Base-by-base conservation (phyloP, 2,329 filamentous ascomycete species). In the Aspergillus neotritici region DNA sequence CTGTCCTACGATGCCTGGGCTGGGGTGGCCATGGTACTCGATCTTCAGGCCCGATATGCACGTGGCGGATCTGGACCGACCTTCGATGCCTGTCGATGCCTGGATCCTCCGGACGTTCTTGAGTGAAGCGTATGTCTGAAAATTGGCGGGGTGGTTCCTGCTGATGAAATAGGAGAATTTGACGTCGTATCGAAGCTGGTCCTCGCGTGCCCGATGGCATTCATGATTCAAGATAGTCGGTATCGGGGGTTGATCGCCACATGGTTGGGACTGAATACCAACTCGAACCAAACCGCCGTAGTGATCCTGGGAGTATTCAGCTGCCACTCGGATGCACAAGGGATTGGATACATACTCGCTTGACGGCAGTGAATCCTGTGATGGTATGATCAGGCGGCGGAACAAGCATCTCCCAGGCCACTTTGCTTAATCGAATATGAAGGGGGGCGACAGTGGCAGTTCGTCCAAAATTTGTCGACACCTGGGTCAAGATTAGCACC, bases 71-170 rank as follows among this genome's bases (percentile, higher is more conserved):
- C 44, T 45, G 7, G 39, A 48, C 34, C 31, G 31, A 11, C 34
- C 38, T 13, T 14, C 13, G 15, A 34, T 33, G 15, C 48, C 42
- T 8, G 14, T 31, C 11, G 48, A 50, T 21, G 34, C 45, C 31
- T 29, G 17, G 10, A 48, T 44, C n/a, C 15, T 45, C 31, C 40
- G 40, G 4, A 50, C 37, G 4, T 35, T 32, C 17, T 29, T 32
- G 10, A 50, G 32, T 9, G 48, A 40, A 31, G 48, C 48, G 14
- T 43, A 46, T 10, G 43, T 48, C n/a, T 46, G 43, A 37, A 46
- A 46, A 21, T 31, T 44, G 25, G 14, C 35, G 3, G 13, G 12
- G 4, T 15, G 17, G n/a, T 12, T 13, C n/a, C 33, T 28, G 16
- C 28, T 7, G 16, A 43, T 41, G 30, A 41, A 44, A 36, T 33